Conservation (phyloP, 768 basidiomycete species). For the Phylloporus sp. region DNA sequence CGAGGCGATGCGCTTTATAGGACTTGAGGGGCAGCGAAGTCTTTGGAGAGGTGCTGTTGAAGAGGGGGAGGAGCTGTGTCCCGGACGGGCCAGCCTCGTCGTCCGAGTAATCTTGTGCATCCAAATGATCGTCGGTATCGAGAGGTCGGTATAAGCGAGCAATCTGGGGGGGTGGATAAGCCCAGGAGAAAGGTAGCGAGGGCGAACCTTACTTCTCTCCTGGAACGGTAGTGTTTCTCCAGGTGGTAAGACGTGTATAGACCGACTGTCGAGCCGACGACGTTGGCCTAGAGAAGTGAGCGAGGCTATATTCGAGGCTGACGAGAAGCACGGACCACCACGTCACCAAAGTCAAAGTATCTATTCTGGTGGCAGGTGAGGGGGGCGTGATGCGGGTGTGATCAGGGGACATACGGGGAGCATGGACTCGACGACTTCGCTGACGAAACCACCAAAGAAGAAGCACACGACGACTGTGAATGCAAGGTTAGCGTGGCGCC, state of each 20-base stretch:
- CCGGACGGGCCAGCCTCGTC: constrained; percentile 42
- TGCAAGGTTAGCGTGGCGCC: constrained; percentile 68
- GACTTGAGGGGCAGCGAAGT: constrained; percentile 19
- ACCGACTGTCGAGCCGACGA: constrained; percentile 67
- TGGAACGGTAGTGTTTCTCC: constrained; percentile 70
- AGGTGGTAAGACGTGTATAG: constrained; percentile 61
- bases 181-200: neutral
- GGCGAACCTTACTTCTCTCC: constrained; percentile 57
- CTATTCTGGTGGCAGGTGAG: constrained; percentile 46
- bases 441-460: constrained; percentile 75
- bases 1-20: constrained; percentile 36
- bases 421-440: constrained; percentile 75
- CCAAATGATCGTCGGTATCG: constrained; percentile 45
- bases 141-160: constrained; percentile 74
- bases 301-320: constrained; percentile 10
- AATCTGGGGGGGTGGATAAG: constrained; percentile 43
- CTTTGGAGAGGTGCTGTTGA: constrained; percentile 21
- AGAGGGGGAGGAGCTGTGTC: constrained; percentile 59
- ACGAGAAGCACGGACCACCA: constrained; percentile 46
- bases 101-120: constrained; percentile 43
- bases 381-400: neutral
- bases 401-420: constrained; percentile 50
- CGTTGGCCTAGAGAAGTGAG: constrained; percentile 56
- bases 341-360: constrained; percentile 66
- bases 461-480: constrained; percentile 68